Evolutionary conservation across 2,329 filamentous ascomycete species (phyloP).

Genomic region (Colletotrichum kahawae): DNA sequence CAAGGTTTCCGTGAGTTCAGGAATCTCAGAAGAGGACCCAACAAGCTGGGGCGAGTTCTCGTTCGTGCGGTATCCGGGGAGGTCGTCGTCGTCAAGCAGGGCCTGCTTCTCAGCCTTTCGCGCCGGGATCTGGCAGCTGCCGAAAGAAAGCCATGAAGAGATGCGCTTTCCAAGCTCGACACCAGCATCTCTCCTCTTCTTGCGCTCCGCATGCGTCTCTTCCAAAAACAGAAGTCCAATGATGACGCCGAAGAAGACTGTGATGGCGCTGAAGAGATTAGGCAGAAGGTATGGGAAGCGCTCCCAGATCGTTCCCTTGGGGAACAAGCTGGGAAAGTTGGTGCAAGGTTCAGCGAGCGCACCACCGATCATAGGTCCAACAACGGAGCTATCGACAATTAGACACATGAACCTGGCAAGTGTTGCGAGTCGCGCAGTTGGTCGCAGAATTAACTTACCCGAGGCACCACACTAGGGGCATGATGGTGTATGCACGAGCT

Average conservation of each 20-base stretch:
- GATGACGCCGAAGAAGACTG: constrained; percentile 76
- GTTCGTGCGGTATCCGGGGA: constrained; percentile 72
- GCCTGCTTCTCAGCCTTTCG: constrained; percentile 61
- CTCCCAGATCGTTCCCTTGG: constrained; percentile 78
- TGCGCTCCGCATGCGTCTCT: constrained; percentile 89
- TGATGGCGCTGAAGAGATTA: constrained; percentile 86
- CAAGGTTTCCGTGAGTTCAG: constrained; percentile 38
- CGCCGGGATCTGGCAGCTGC: constrained; percentile 36
- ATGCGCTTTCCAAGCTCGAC: constrained; percentile 79
- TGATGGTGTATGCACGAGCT: constrained; percentile 94
- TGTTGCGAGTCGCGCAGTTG: background rate
- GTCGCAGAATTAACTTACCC: constrained; percentile 60
- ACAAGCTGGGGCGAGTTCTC: constrained; percentile 58
- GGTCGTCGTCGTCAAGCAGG: constrained; percentile 67
- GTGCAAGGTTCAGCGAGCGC: constrained; percentile 85
- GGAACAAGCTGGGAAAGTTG: constrained; percentile 79
- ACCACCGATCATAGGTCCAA: constrained; percentile 91
- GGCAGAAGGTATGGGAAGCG: constrained; percentile 88
- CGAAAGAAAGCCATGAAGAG: constrained; percentile 45
- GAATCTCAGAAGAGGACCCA: constrained; percentile 33
- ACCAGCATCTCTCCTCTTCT: constrained; percentile 75
- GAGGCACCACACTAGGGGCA: constrained; percentile 98
- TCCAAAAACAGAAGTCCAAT: constrained; percentile 88
- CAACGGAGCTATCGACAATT: constrained; percentile 70
- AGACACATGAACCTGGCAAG: constrained; percentile 27